Evolutionary conservation across 495 filamentous ascomycete species (phyloP).

Genomic region (Podospora appendiculata): DNA sequence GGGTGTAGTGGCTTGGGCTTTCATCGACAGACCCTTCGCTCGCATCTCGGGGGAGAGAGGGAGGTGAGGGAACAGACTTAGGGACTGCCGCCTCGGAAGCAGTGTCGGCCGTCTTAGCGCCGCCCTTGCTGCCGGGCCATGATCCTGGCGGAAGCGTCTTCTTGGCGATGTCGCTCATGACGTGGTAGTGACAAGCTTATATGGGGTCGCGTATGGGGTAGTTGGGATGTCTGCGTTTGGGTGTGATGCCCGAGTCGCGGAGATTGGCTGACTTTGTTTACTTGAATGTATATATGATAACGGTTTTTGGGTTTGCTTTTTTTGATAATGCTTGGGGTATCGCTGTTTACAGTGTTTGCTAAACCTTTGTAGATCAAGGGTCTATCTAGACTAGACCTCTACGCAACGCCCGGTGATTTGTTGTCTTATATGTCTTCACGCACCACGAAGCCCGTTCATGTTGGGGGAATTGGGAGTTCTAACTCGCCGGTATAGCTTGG

Average conservation of each 20-base stretch:
- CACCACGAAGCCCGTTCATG: too few relatives aligned
- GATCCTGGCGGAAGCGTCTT: slow-evolving; percentile 18
- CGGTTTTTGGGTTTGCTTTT: too few relatives aligned
- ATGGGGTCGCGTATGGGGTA: too few relatives aligned
- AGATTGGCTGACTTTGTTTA: background rate
- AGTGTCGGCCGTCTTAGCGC: slow-evolving; percentile 10
- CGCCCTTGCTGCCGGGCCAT: slow-evolving; percentile 12
- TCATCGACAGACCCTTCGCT: background rate
- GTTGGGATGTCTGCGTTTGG: too few relatives aligned
- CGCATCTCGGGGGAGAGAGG: slow-evolving; percentile 1
- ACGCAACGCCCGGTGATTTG: too few relatives aligned
- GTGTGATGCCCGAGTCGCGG: background rate
- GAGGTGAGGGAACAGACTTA: slow-evolving; percentile 7
- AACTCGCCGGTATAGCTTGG: background rate
- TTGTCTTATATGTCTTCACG: too few relatives aligned
- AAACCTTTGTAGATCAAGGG: too few relatives aligned
- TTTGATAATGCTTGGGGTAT: too few relatives aligned
- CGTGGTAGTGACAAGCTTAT: background rate
- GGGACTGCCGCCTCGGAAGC: slow-evolving; percentile 4
- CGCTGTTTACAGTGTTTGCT: too few relatives aligned
- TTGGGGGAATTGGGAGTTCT: too few relatives aligned
- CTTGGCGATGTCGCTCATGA: slow-evolving; percentile 22
- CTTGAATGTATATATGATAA: background rate
- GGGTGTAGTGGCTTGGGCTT: slow-evolving; percentile 14
- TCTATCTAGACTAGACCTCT: too few relatives aligned